phyloP scores from a whole-genome alignment of 2,329 filamentous ascomycete genomes.

The Colletotrichum sp. region DNA sequence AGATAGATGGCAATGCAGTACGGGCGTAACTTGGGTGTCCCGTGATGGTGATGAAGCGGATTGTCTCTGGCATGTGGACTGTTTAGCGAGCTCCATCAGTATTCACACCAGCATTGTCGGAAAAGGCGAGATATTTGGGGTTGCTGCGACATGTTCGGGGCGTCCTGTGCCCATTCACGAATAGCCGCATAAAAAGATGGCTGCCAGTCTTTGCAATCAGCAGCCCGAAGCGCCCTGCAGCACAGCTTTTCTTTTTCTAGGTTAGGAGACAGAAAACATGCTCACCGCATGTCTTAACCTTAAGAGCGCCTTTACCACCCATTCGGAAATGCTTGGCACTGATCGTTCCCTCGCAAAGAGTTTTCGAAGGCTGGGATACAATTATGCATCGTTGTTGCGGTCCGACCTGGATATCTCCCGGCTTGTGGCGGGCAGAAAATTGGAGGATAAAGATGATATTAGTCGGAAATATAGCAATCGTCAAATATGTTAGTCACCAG shows the following conservation, averaged over 20 bases:
- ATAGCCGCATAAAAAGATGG: neutral
- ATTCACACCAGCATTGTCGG: neutral
- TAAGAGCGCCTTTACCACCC: slow-evolving; percentile 1
- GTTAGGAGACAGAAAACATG: neutral
- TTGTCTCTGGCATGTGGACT: neutral
- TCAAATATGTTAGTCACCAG: neutral
- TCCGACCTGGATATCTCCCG: neutral
- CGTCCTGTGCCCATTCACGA: neutral
- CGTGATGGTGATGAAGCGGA: neutral
- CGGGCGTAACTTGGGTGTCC: neutral
- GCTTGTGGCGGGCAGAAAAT: neutral
- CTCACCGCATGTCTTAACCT: slow-evolving; percentile 1
- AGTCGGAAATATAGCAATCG: neutral
- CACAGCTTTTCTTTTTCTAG: neutral
- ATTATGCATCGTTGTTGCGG: neutral
- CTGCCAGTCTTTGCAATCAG: neutral
- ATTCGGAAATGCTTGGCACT: slow-evolving; percentile 6
- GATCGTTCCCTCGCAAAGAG: neutral
- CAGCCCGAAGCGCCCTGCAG: neutral
- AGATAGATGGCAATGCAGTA: neutral
- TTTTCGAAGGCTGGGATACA: neutral
- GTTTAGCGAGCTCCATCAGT: neutral
- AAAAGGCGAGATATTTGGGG: neutral
- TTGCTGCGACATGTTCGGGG: neutral
- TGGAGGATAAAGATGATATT: neutral